phyloP scores from a whole-genome alignment of 768 basidiomycete species.

The Termitomyces titanicus region DNA sequence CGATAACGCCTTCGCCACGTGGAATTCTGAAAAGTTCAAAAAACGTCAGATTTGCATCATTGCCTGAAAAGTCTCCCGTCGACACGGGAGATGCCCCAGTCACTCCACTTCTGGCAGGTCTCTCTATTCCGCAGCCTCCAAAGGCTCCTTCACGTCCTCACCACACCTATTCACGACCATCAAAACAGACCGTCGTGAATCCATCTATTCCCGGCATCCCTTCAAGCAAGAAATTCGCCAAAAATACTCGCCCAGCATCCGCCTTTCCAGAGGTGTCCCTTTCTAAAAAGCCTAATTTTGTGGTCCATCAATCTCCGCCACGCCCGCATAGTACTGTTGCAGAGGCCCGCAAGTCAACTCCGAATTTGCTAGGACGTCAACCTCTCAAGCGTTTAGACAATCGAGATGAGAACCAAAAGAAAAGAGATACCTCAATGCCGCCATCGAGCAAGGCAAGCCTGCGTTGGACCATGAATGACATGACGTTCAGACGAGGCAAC shows the following conservation, averaged over 20 bases:
- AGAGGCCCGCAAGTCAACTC: constrained; percentile 10
- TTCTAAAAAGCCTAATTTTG: constrained; percentile 1
- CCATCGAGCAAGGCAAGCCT: constrained; percentile 15
- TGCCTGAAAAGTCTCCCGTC: constrained; percentile 18
- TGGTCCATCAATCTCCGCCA: constrained; percentile 6
- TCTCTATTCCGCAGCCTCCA: neutral
- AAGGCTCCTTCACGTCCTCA: constrained; percentile 9
- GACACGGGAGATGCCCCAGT: neutral
- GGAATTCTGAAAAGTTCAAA: constrained; percentile 37
- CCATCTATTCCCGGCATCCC: neutral
- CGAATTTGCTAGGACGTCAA: constrained; percentile 24
- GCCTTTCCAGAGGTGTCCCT: constrained; percentile 3
- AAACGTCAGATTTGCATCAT: constrained; percentile 40
- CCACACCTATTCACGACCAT: constrained; percentile 5
- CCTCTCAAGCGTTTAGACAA: constrained; percentile 27
- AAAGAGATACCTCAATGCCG: constrained; percentile 13
- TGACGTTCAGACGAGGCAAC: constrained; percentile 26
- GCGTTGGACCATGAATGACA: constrained; percentile 32
- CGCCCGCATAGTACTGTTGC: constrained; percentile 9
- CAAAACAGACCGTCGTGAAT: constrained; percentile 2
- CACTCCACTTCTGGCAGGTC: neutral
- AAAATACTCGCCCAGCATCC: neutral
- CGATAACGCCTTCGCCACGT: constrained; percentile 20
- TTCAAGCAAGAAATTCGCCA: neutral
- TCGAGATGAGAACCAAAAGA: constrained; percentile 15